These are phyloP conservation scores for Anacardium occidentale DNA, from an alignment of 345 rosid genomes.

Conservation along the genomic window DNA sequence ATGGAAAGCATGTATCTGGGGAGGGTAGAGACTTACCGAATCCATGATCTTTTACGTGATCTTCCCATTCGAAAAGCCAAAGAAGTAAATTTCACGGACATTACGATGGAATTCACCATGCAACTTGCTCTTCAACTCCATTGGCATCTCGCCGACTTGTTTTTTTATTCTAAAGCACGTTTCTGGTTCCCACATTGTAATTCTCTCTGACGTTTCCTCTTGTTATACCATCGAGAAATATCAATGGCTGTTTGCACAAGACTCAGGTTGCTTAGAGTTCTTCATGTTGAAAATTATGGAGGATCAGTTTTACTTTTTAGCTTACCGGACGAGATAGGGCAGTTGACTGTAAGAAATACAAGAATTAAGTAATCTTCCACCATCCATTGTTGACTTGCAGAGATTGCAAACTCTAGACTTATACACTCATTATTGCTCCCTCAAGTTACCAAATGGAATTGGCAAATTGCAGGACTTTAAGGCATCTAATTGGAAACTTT, in stretches of 20 bases:
- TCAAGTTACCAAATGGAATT: background rate
- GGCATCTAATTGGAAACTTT: background rate
- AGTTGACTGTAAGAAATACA: background rate
- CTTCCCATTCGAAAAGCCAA: background rate
- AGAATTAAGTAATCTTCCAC: background rate
- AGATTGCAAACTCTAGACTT: background rate
- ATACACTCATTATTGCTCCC: accelerated
- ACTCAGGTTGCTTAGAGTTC: background rate
- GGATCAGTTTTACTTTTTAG: too few relatives aligned
- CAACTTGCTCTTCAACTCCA: background rate
- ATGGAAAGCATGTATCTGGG: background rate
- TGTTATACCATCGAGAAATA: background rate
- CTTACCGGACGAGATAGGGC: background rate
- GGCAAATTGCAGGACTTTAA: background rate
- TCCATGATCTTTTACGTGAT: constrained; percentile 11
- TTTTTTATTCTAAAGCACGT: background rate
- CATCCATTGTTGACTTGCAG: background rate
- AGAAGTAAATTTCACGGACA: background rate
- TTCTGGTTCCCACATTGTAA: background rate
- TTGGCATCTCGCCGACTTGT: background rate
- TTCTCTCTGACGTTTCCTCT: background rate
- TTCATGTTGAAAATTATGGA: background rate
- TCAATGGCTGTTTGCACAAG: background rate
- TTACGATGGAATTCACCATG: background rate
- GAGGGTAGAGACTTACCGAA: background rate